These are phyloP conservation scores for Leucocoprinus sp. DNA, from an alignment of 768 basidiomycete genomes.

Conservation along the genomic window DNA sequence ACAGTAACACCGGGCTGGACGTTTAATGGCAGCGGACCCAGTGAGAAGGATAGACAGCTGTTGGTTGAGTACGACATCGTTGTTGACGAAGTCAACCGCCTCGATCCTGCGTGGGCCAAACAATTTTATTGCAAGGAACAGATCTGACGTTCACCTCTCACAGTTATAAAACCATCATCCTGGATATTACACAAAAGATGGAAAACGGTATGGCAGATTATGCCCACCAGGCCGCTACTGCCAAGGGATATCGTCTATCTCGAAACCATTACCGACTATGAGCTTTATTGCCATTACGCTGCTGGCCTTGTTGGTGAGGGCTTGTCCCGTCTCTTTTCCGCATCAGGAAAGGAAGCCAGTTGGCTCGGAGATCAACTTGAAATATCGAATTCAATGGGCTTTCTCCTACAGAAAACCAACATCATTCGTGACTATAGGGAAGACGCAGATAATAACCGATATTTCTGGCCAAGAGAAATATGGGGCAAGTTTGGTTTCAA, in stretches of 20 bases:
- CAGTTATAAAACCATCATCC: constrained; percentile 73
- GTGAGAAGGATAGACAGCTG: constrained; percentile 83
- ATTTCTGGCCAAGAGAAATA: constrained; percentile 94
- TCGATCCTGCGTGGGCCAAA: constrained; percentile 50
- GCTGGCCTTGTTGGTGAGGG: constrained; percentile 97
- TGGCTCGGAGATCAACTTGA: constrained; percentile 77
- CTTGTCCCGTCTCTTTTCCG: constrained; percentile 79
- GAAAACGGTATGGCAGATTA: constrained; percentile 93
- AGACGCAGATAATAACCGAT: constrained; percentile 75
- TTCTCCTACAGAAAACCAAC: constrained; percentile 95
- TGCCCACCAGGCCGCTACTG: constrained; percentile 71
- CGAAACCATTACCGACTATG: constrained; percentile 76
- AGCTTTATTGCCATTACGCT: constrained; percentile 98
- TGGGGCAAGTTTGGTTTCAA: constrained; percentile 76
- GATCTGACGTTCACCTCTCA: constrained; percentile 5
- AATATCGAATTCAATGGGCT: constrained; percentile 90
- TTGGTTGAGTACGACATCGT: constrained; percentile 78
- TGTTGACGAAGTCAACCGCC: constrained; percentile 67
- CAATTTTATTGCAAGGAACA: constrained; percentile 6
- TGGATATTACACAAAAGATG: constrained; percentile 84
- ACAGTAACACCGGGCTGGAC: constrained; percentile 81
- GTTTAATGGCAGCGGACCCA: constrained; percentile 71
- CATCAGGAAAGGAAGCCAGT: constrained; percentile 71
- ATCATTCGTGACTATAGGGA: constrained; percentile 95
- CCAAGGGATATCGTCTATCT: constrained; percentile 64